Evolutionary conservation across 352 stramenopile species (phyloP).

Genomic region (Aphanomyces stellatus): DNA sequence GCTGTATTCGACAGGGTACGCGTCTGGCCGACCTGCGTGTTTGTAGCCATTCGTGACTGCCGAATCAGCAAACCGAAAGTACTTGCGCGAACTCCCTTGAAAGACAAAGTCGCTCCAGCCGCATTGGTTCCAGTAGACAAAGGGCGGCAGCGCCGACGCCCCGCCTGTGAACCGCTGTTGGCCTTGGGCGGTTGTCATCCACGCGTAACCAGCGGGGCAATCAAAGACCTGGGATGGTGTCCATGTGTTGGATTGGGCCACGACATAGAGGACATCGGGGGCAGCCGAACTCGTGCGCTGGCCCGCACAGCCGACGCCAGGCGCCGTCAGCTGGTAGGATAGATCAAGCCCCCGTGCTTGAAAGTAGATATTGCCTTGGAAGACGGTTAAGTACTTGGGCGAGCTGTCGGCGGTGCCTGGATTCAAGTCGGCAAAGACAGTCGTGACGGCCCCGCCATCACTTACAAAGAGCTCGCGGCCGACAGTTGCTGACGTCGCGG

Average conservation of each 20-base stretch:
- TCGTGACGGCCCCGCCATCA: slow-evolving; percentile 36
- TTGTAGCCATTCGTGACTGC: slow-evolving; percentile 46
- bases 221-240: slow-evolving; percentile 38
- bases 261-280: slow-evolving; percentile 44
- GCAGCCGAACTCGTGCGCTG: slow-evolving; percentile 35
- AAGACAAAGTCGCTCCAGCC: slow-evolving; percentile 61
- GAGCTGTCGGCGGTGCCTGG: slow-evolving; percentile 34
- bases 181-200: slow-evolving; percentile 45
- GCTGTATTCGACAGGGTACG: slow-evolving; percentile 26
- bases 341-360: slow-evolving; percentile 51
- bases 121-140: slow-evolving; percentile 66
- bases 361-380: slow-evolving; percentile 55
- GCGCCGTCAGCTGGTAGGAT: slow-evolving; percentile 29
- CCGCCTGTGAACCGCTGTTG: slow-evolving; percentile 20
- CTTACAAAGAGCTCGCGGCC: slow-evolving; percentile 65
- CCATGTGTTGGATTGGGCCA: slow-evolving; percentile 42
- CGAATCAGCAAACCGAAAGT: slow-evolving; percentile 78
- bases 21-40: slow-evolving; percentile 44
- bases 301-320: slow-evolving; percentile 38
- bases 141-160: slow-evolving; percentile 21
- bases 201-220: slow-evolving; percentile 60
- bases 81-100: slow-evolving; percentile 29
- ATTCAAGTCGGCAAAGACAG: slow-evolving; percentile 46
- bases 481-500: slow-evolving; percentile 29
- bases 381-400: slow-evolving; percentile 35